phyloP scores from a whole-genome alignment of 768 basidiomycete species.

The Lyophyllum decastes region DNA sequence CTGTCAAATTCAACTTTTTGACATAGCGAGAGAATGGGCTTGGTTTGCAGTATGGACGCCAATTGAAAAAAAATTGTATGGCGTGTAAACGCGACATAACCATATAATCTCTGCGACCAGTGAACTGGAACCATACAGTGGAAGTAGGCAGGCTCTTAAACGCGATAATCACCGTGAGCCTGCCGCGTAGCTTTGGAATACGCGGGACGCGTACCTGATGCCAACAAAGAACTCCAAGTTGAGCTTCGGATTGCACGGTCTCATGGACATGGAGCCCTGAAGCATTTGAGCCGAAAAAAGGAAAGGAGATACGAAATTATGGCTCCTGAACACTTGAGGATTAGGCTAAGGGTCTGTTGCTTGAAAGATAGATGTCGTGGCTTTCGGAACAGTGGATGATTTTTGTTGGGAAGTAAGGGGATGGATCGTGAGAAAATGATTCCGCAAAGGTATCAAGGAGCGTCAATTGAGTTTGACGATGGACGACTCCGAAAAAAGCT shows the following conservation, averaged over 20 bases:
- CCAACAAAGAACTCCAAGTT: background rate
- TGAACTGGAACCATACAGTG: background rate
- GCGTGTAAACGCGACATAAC: background rate
- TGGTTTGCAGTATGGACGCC: background rate
- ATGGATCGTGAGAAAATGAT: constrained; percentile 18
- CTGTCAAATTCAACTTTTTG: background rate
- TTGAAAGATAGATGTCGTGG: background rate
- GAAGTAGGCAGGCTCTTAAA: background rate
- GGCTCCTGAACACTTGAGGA: background rate
- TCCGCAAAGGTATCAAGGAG: constrained; percentile 11
- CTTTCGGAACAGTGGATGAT: background rate
- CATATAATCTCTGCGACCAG: background rate
- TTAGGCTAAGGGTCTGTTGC: background rate
- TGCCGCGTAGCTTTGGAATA: background rate
- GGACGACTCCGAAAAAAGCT: constrained; percentile 21
- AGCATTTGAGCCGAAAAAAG: background rate
- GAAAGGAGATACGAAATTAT: background rate
- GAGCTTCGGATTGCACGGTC: background rate
- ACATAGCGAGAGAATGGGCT: background rate
- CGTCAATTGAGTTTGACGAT: constrained; percentile 13
- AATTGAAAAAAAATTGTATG: background rate
- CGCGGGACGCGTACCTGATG: background rate
- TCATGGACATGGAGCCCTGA: background rate
- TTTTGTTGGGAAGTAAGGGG: background rate
- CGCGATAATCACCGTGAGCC: constrained; percentile 3